Evolutionary conservation across 805 yeast species (phyloP), one percentile per base, ranked within the genome.

Genomic region (Kuraishia piskuri): DNA sequence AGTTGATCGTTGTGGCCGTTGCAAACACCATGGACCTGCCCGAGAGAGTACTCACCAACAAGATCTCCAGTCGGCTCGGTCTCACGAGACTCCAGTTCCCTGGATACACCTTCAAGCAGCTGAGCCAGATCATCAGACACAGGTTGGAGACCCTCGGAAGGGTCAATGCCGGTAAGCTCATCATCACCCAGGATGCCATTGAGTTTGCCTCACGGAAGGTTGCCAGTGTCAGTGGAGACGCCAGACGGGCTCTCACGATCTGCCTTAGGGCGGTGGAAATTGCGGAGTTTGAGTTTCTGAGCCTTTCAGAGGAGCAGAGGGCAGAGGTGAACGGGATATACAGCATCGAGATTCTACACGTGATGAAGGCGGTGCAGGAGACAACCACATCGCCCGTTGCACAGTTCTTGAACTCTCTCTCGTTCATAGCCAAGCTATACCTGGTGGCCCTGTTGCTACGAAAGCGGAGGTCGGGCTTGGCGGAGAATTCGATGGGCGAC

Each of bases 21-120:
- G 97, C 98, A 3, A 94, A 94, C 66, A 91, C 97, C 0, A 90
- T 94, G 97, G 98, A 94, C 70, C 71, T 94, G 50, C 98, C 99
- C 0, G 99, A 94, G 65, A 74, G 97, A 52, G 77, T 84, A 51
- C 72, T 94, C 45, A 83, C 94, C 20, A 92, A 90, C 68, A 94
- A 94, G 68, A 86, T 90, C 2, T 86, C 96, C 0, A 89, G 97
- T 1, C 80, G 99, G 59, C 74, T 94, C 54, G 99, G 99, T 1
- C 74, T 91, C 40, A 82, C 88, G 9, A 79, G 98, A 67, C 78
- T 92, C 46, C 88, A 87, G 68, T 94, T 94, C 63, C 81, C 90
- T 0, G 97, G 98, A 2, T 94, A 94, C 65, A 83, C 90, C 0
- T 86, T 82, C 64, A 81, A 79, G 51, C 94, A 94, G 64, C 73